Percentiles rank a stretch among this genome's conserved stretches.
Evolutionary conservation across 2,329 filamentous ascomycete genomes (phyloP).

Genomic region (Zymoseptoria ardabiliae): DNA sequence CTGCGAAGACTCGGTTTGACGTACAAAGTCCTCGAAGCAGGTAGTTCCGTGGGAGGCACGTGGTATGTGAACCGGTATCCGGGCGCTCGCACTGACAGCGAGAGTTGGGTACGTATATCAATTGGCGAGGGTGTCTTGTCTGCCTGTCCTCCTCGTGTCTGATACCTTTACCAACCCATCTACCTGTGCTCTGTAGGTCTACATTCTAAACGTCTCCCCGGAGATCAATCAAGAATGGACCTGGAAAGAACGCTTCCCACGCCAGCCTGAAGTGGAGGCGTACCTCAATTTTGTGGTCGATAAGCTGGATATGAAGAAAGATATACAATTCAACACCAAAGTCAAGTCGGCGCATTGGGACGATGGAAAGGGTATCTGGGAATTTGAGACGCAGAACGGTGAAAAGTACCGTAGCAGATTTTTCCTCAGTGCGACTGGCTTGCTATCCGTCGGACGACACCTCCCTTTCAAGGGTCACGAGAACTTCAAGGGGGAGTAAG

Average conservation of each 20-base stretch:
- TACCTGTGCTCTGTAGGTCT: no score
- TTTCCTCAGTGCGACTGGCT: constrained; percentile 31
- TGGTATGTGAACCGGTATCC: no score
- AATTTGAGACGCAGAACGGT: constrained; percentile 4
- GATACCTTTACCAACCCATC: no score
- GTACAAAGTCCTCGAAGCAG: no score
- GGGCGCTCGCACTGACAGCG: no score
- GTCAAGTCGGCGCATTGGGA: constrained; percentile 29
- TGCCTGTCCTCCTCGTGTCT: no score
- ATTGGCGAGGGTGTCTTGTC: no score
- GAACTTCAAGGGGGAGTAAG: constrained; percentile 28
- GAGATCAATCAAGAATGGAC: constrained; percentile 42
- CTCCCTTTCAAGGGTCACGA: constrained; percentile 29
- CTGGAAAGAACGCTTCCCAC: constrained; percentile 33
- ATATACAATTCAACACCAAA: constrained; percentile 49
- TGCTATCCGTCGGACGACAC: constrained; percentile 17
- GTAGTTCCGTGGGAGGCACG: no score
- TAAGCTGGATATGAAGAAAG: constrained; percentile 48
- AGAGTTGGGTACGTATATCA: no score
- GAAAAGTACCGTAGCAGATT: constrained; percentile 17
- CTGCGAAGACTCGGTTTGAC: no score
- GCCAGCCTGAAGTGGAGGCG: constrained; percentile 37
- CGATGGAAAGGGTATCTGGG: constrained; percentile 7
- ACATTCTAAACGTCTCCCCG: no score
- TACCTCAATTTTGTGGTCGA: constrained; percentile 56